These are phyloP conservation scores for Cladosporium sp. DNA, from an alignment of 2,329 filamentous ascomycete species.

Conservation along the genomic window DNA sequence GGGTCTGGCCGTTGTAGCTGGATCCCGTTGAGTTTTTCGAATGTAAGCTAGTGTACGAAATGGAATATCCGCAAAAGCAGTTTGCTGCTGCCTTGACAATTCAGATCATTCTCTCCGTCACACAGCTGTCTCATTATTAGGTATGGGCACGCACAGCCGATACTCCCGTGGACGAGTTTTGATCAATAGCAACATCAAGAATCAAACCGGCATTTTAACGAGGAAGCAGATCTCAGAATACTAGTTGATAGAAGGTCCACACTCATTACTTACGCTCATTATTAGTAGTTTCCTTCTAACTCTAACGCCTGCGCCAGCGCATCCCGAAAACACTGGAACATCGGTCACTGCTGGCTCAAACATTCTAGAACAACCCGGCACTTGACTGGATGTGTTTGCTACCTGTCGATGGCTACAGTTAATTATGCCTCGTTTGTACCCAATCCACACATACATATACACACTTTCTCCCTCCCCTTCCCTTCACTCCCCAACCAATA, in stretches of 20 bases:
- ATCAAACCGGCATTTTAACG: too few species aligned
- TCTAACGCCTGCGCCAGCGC: background rate
- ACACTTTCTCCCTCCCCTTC: background rate
- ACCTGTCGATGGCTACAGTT: background rate
- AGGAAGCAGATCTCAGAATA: too few species aligned
- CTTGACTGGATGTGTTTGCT: slow-evolving; percentile 8
- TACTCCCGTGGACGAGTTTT: too few species aligned
- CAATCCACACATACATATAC: background rate
- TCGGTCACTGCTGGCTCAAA: background rate
- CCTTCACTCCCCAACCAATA: too few species aligned
- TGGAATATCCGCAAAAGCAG: background rate
- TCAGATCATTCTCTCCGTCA: background rate
- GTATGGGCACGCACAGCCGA: too few species aligned
- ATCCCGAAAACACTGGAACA: background rate
- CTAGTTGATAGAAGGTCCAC: too few species aligned
- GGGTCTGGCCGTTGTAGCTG: slow-evolving; percentile 83
- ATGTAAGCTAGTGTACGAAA: slow-evolving; percentile 10
- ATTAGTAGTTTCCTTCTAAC: too few species aligned
- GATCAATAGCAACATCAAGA: too few species aligned
- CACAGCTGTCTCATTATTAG: too few species aligned
- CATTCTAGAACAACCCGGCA: background rate
- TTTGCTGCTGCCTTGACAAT: background rate
- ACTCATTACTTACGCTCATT: too few species aligned
- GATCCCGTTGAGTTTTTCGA: slow-evolving; percentile 44
- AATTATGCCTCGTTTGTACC: background rate